Base-by-base conservation (phyloP, 352 stramenopile species). In the Phytophthora tubulina region DNA sequence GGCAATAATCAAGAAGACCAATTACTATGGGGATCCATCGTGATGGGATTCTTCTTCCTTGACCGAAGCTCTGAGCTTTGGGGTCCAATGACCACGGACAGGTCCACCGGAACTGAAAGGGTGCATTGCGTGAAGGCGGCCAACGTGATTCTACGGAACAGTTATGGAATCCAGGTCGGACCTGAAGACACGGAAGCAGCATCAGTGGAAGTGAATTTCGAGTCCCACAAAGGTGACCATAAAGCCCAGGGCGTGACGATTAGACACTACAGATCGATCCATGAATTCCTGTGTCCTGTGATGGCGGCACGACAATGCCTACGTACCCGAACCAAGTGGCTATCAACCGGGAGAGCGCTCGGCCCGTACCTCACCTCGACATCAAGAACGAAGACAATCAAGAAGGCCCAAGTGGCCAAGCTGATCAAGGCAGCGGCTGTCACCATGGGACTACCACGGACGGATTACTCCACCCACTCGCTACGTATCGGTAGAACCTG, bases 401-500 rank as follows among this genome's bases (percentile, higher is more conserved):
- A 74, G 51, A 80, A 72, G 17, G 7, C 38, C 1, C 13, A 7
- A 8, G 73, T 74, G 9, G 54, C 54, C 2, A 41, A 56, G 2
- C 31, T 46, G 8, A 77, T 80, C 31, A 80, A 80, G 35, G 30
- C 51, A 9, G 42, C 72, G 48, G 63, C 72, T 10, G 30, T 32
- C 3, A 10, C 6, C 10, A 69, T 77, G 59, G 69, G 54, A 9
- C 17, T 64, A 17, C 2, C 21, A 4, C 49, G 30, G 30, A 33
- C 57, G 2, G 60, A 80, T 44, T 73, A 75, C 60, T 75, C 69
- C 14, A 11, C 33, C 30, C 73, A 77, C 35, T 77, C 68, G 1
- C 60, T 74, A n/a, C 50, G 73, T 2, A 78, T 75, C n/a, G 69
- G 73, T 13, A 60, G 69, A 3, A 56, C 61, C 39, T 80, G 69